phyloP scores from a whole-genome alignment of 257 asterid species.

The Gentiana straminea region DNA sequence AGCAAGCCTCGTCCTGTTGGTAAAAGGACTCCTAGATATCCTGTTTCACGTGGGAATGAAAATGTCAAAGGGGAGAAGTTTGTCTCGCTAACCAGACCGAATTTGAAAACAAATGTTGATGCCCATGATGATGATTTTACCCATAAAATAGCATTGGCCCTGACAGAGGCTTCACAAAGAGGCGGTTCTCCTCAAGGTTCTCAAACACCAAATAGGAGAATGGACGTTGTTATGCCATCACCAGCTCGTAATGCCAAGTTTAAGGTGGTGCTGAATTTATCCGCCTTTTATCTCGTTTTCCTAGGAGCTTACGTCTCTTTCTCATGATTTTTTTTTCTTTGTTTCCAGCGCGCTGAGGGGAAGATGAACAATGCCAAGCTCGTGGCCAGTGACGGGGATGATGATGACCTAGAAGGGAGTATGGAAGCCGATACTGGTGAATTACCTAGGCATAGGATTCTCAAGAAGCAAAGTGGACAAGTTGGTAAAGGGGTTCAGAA shows the following conservation, averaged over 20 bases:
- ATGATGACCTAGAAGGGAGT: conserved; percentile 71
- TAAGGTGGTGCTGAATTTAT: conserved; percentile 30
- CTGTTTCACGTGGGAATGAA: conserved; percentile 52
- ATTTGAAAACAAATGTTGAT: conserved; percentile 39
- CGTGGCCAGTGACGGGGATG: conserved; percentile 56
- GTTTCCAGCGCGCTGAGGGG: conserved; percentile 19
- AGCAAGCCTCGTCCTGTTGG: conserved; percentile 83
- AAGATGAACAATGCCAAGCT: conserved; percentile 31
- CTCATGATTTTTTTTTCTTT: background rate
- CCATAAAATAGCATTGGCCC: conserved; percentile 73
- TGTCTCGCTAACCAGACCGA: conserved; percentile 50
- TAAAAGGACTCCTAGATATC: conserved; percentile 86
- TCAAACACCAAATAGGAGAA: conserved; percentile 63
- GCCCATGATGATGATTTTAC: conserved; percentile 72
- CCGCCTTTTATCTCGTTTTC: background rate
- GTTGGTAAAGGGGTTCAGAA: conserved; percentile 24
- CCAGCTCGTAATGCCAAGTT: conserved; percentile 57
- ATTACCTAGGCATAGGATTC: conserved; percentile 36
- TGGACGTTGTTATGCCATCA: conserved; percentile 61
- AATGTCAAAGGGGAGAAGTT: conserved; percentile 33
- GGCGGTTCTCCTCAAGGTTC: conserved; percentile 90
- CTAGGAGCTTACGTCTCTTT: background rate
- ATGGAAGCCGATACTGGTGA: conserved; percentile 70
- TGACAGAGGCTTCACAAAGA: conserved; percentile 85
- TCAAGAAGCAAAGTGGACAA: conserved; percentile 26